A percentile compares a stretch with the other conserved stretches of the same genome.
Conservation (phyloP, 1,284 basidiomycete species). For the Exobasidium rhododendri region DNA sequence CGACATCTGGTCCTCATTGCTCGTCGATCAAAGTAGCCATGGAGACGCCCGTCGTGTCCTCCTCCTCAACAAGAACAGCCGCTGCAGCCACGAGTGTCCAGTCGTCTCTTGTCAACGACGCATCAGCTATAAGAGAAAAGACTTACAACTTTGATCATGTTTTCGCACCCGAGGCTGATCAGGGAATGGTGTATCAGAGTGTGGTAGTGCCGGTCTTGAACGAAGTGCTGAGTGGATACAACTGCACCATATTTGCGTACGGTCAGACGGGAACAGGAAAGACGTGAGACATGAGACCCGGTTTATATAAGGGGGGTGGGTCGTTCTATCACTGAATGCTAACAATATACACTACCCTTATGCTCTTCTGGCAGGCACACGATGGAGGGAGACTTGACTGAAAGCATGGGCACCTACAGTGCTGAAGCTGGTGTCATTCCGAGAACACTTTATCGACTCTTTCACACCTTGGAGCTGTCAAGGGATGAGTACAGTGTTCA, state of each 20-base stretch:
- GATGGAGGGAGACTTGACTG: slow-evolving; percentile 54
- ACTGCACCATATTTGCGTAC: slow-evolving; percentile 97
- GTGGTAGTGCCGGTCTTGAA: slow-evolving; percentile 89
- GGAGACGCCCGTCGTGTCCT: slow-evolving; percentile 32
- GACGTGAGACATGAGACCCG: slow-evolving; percentile 66
- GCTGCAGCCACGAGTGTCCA: slow-evolving; percentile 17
- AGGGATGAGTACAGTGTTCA: slow-evolving; percentile 81
- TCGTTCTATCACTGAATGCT: no score
- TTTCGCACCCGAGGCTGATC: slow-evolving; percentile 95
- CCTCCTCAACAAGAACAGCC: slow-evolving; percentile 18
- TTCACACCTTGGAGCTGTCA: slow-evolving; percentile 76
- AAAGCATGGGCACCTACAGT: slow-evolving; percentile 73
- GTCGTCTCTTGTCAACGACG: slow-evolving; percentile 25
- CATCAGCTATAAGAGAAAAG: slow-evolving; percentile 31
- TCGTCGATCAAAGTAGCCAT: slow-evolving; percentile 40
- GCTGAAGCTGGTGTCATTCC: slow-evolving; percentile 93
- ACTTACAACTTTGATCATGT: slow-evolving; percentile 58
- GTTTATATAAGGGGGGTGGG: no score
- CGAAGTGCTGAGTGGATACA: slow-evolving; percentile 90
- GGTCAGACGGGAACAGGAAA: slow-evolving; percentile 99
- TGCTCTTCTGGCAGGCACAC: slow-evolving; percentile 30
- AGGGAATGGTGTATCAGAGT: slow-evolving; percentile 87
- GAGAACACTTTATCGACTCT: slow-evolving; percentile 87
- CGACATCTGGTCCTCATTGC: slow-evolving; percentile 41
- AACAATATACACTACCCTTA: not conserved